Percentiles rank a stretch among this genome's conserved stretches.
Conservation (phyloP, 495 filamentous ascomycete species). For the Podospora australis region DNA sequence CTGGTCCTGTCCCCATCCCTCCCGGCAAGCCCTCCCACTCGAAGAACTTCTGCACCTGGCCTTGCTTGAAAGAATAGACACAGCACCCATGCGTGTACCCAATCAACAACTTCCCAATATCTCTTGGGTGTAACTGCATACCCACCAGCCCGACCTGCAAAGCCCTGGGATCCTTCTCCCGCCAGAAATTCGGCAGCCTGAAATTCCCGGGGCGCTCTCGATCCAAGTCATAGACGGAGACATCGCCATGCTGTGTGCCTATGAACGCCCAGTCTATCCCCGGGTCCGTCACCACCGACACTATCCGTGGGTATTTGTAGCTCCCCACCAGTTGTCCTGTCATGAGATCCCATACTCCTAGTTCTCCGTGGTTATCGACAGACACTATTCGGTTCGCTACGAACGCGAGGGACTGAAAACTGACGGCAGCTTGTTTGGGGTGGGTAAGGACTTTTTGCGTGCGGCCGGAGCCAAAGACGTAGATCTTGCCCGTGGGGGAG, state of each 20-base stretch:
- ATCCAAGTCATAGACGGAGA: slow-evolving; percentile 86
- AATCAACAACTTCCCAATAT: slow-evolving; percentile 86
- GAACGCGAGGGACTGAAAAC: slow-evolving; percentile 37
- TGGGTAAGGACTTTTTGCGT: slow-evolving; percentile 72
- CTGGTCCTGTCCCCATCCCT: slow-evolving; percentile 30
- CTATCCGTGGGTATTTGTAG: slow-evolving; percentile 69
- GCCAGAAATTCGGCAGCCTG: slow-evolving; percentile 79
- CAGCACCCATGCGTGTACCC: slow-evolving; percentile 83
- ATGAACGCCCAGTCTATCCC: slow-evolving; percentile 87
- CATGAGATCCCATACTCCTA: slow-evolving; percentile 68
- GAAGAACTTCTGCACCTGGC: slow-evolving; percentile 66
- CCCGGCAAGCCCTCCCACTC: slow-evolving; percentile 67
- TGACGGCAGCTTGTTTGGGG: slow-evolving; percentile 30
- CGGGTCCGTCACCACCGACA: slow-evolving; percentile 69
- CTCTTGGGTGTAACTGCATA: slow-evolving; percentile 78
- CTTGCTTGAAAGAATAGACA: slow-evolving; percentile 88
- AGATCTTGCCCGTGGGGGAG: slow-evolving; percentile 68
- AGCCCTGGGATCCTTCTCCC: slow-evolving; percentile 47
- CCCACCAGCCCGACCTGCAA: slow-evolving; percentile 46
- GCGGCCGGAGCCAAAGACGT: slow-evolving; percentile 80
- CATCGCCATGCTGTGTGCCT: slow-evolving; percentile 68
- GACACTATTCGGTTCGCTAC: slow-evolving; percentile 69
- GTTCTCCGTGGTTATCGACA: slow-evolving; percentile 75
- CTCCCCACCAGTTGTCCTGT: slow-evolving; percentile 51
- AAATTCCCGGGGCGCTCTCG: slow-evolving; percentile 67